Evolutionary conservation across 2,329 filamentous ascomycete genomes (phyloP).

Genomic region (Aspergillus nomiae): DNA sequence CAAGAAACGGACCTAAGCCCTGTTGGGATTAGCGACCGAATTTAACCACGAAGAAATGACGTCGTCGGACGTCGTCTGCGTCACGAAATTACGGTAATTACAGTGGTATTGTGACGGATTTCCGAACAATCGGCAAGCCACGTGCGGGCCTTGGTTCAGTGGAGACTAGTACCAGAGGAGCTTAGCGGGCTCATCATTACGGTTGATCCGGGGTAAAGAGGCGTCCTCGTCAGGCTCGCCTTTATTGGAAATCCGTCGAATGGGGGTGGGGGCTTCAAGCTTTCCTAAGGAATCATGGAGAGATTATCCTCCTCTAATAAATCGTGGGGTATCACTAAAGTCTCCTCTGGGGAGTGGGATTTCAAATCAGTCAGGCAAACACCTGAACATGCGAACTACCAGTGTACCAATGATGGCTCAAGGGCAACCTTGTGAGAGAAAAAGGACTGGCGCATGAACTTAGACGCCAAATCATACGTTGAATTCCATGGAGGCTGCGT

Average conservation of each 20-base stretch:
- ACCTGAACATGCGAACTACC: not conserved
- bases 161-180: slow-evolving; percentile 12
- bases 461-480: not conserved
- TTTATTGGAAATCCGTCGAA: not conserved
- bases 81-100: slow-evolving; percentile 6
- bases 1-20: slow-evolving; percentile 1
- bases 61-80: not conserved
- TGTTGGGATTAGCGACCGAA: not conserved
- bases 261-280: not conserved
- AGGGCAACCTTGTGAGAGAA: not conserved
- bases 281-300: not conserved
- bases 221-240: not conserved
- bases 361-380: not conserved
- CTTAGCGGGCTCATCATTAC: slow-evolving; percentile 13
- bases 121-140: slow-evolving; percentile 18
- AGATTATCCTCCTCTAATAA: not conserved
- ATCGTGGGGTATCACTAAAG: not conserved
- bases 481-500: not conserved
- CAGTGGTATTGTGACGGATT: not conserved
- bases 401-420: not conserved
- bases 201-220: slow-evolving; percentile 24
- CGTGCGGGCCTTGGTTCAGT: slow-evolving; percentile 18
- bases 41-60: slow-evolving; percentile 1
- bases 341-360: not conserved
- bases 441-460: not conserved